These are phyloP conservation scores for Populus deltoides DNA, from an alignment of 345 rosid genomes.

Conservation along the genomic window DNA sequence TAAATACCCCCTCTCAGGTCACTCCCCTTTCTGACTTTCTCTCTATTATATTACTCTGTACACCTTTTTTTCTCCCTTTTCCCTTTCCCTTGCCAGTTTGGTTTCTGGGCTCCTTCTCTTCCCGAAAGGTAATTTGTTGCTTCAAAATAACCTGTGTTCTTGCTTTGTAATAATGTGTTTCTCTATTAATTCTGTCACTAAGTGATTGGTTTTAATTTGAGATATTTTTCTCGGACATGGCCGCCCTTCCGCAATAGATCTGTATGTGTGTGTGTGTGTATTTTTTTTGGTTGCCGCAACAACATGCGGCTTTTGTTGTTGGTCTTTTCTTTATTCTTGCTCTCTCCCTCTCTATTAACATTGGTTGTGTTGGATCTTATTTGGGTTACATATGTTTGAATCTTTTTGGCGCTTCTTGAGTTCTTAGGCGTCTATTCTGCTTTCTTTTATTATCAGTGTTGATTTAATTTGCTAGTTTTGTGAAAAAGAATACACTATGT, in stretches of 20 bases:
- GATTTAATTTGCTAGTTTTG: neutral
- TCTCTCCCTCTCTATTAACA: neutral
- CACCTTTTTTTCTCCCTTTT: neutral
- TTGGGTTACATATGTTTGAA: neutral
- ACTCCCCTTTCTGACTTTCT: neutral
- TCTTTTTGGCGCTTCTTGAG: neutral
- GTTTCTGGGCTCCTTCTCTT: conserved; percentile 25
- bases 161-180: neutral
- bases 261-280: neutral
- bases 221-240: neutral
- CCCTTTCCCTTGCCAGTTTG: conserved; percentile 1
- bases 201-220: neutral
- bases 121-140: conserved; percentile 4
- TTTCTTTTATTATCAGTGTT: neutral
- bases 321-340: neutral
- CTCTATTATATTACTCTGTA: neutral
- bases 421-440: neutral
- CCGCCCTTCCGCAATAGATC: conserved; percentile 1
- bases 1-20: neutral
- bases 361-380: neutral
- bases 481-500: conserved; percentile 4
- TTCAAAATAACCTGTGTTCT: neutral
- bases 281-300: neutral
- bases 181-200: neutral
- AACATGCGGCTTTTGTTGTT: neutral